Evolutionary conservation across 768 basidiomycete genomes (phyloP), one percentile per base, ranked within the genome.

Genomic region (Mycena rosella): DNA sequence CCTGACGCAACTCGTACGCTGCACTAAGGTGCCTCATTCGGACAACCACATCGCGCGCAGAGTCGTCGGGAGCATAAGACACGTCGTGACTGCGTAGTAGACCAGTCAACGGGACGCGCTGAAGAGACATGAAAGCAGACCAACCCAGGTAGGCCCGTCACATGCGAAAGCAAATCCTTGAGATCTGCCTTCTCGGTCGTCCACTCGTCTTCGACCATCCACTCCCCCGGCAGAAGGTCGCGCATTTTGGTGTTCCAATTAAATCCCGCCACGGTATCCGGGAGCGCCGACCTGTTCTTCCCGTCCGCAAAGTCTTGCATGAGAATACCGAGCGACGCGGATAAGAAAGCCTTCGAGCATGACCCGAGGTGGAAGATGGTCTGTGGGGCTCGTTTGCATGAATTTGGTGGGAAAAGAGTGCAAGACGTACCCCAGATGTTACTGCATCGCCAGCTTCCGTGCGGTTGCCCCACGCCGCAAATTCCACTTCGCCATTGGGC

Each of bases 121-220:
- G 14, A 42, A 49, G 11, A 40, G 27, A 29, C 3, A 47, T 0
- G 42, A 27, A n/a, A 15, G 0, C 5, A 22, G n/a, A 63, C 69
- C 5, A 30, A 81, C 81, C 75, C 63, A 5, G 76, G 75, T 3
- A 84, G 49, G 10, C 83, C 84, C 5, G 81, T 78, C 11, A 76
- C 70, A 62, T 84, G 83, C 3, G 80, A 72, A 18, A 84, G 70
- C 1, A 79, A 67, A 68, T 84, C 83, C 1, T 70, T 71, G 17
- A 84, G 45, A 48, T 73, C 78, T 3, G 80, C 79, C 63, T 79
- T 77, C 20, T 76, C 59, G 30, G 68, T 79, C 0, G 83, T 81
- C 78, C 79, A 82, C n/a, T 77, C 68, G 67, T 86, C 83, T 70
- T 76, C 75, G 20, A 85, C 77, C 60, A 70, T 55, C 84, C 85